Evolutionary conservation across 345 rosid genomes (phyloP).

Genomic region (Arabidopsis arenosa): DNA sequence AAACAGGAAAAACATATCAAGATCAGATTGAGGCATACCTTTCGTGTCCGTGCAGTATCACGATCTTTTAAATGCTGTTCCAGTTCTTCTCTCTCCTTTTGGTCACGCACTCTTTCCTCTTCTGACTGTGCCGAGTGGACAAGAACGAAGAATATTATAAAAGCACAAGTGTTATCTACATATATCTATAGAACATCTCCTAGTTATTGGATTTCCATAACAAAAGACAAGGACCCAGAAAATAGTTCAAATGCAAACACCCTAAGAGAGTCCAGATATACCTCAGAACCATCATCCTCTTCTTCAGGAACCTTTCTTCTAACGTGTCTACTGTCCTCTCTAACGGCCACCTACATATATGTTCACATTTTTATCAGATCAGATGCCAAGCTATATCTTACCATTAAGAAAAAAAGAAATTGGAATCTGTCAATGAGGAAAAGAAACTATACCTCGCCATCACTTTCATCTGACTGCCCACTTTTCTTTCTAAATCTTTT

Average conservation of each 20-base stretch:
- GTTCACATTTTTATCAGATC: constrained; percentile 35
- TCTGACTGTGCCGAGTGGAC: constrained; percentile 63
- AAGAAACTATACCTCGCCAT: constrained; percentile 64
- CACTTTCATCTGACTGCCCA: constrained; percentile 71
- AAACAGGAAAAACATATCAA: constrained; percentile 14
- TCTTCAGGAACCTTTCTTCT: constrained; percentile 61
- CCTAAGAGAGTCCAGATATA: constrained; percentile 40
- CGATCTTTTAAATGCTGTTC: constrained; percentile 85
- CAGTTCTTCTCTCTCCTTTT: constrained; percentile 85
- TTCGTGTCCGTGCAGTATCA: constrained; percentile 81
- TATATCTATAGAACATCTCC: background rate
- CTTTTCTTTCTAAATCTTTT: constrained; percentile 89
- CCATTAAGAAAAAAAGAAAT: constrained; percentile 30
- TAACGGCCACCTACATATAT: constrained; percentile 59
- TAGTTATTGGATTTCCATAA: constrained; percentile 18
- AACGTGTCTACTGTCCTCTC: constrained; percentile 55
- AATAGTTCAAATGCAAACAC: constrained; percentile 13
- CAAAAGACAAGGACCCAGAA: constrained; percentile 3
- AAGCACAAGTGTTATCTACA: constrained; percentile 1
- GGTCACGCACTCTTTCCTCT: constrained; percentile 91
- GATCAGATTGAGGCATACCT: constrained; percentile 54
- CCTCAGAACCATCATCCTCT: constrained; percentile 82
- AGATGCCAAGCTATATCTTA: constrained; percentile 35
- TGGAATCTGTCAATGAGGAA: constrained; percentile 34
- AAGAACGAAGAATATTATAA: constrained; percentile 19